Percentiles rank a stretch among this genome's conserved stretches.
phyloP scores from a whole-genome alignment of 1,139 yeast species.

The Yamadazyma epiphylla region DNA sequence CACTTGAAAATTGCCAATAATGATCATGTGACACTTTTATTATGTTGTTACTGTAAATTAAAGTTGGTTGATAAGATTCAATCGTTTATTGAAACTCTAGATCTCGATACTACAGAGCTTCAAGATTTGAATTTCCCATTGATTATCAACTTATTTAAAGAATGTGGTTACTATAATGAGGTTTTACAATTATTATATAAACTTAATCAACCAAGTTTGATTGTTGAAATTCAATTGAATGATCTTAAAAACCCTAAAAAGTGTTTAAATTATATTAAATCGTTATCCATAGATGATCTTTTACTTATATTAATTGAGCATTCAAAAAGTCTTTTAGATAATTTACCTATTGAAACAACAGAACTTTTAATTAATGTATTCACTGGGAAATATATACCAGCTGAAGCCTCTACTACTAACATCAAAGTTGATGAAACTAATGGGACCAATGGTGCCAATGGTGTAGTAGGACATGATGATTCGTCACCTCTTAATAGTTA shows the following conservation, averaged over 20 bases:
- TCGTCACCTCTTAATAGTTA: slow-evolving; percentile 55
- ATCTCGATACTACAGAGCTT: slow-evolving; percentile 19
- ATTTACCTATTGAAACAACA: slow-evolving; percentile 78
- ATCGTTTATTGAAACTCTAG: slow-evolving; percentile 48
- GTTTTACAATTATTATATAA: slow-evolving; percentile 71
- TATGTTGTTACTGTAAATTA: slow-evolving; percentile 82
- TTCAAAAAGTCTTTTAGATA: slow-evolving; percentile 62
- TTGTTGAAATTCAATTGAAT: slow-evolving; percentile 71
- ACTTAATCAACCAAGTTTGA: slow-evolving; percentile 68
- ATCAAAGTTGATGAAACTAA: slow-evolving; percentile 6
- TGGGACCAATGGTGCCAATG: slow-evolving; percentile 5
- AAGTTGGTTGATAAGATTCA: slow-evolving; percentile 58
- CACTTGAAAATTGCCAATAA: slow-evolving; percentile 51
- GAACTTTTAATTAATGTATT: slow-evolving; percentile 79
- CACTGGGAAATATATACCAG: slow-evolving; percentile 74
- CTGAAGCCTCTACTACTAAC: slow-evolving; percentile 9
- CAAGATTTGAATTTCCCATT: slow-evolving; percentile 63
- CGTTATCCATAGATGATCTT: slow-evolving; percentile 75
- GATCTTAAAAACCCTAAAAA: slow-evolving; percentile 62
- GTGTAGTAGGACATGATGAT: slow-evolving; percentile 8
- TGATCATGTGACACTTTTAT: slow-evolving; percentile 77
- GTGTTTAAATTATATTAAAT: slow-evolving; percentile 64
- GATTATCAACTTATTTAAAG: slow-evolving; percentile 71
- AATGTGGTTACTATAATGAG: slow-evolving; percentile 65
- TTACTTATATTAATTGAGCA: slow-evolving; percentile 65